phyloP scores from a whole-genome alignment of 208 protist species.

The Entamoeba histolytica region DNA sequence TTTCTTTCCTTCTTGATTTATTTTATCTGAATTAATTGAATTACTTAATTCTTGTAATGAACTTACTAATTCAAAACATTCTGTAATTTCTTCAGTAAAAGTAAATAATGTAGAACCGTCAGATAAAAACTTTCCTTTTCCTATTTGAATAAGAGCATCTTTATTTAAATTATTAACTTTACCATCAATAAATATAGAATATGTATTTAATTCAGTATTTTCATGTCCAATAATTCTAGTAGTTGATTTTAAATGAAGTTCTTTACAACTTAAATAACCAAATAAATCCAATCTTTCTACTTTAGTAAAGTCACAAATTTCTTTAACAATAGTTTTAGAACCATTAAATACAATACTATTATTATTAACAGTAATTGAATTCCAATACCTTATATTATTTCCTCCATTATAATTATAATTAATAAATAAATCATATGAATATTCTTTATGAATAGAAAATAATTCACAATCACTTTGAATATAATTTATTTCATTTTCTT shows the following conservation, averaged over 20 bases:
- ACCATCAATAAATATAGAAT: background rate
- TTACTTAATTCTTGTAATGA: background rate
- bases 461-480: background rate
- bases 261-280: background rate
- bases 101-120: no score
- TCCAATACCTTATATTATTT: background rate
- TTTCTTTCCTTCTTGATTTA: background rate
- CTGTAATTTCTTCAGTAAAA: background rate
- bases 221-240: background rate
- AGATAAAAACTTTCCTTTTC: background rate
- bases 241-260: background rate
- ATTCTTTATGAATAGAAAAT: background rate
- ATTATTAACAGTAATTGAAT: background rate
- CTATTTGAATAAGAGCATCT: background rate
- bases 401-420: background rate
- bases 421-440: background rate
- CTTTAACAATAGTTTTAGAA: background rate
- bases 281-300: background rate
- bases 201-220: background rate
- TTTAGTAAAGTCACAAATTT: background rate
- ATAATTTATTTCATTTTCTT: background rate
- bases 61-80: background rate
- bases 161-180: background rate
- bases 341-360: background rate
- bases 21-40: background rate